Conservation (phyloP, 1,284 basidiomycete species). For the Rhodotorula sp. region DNA sequence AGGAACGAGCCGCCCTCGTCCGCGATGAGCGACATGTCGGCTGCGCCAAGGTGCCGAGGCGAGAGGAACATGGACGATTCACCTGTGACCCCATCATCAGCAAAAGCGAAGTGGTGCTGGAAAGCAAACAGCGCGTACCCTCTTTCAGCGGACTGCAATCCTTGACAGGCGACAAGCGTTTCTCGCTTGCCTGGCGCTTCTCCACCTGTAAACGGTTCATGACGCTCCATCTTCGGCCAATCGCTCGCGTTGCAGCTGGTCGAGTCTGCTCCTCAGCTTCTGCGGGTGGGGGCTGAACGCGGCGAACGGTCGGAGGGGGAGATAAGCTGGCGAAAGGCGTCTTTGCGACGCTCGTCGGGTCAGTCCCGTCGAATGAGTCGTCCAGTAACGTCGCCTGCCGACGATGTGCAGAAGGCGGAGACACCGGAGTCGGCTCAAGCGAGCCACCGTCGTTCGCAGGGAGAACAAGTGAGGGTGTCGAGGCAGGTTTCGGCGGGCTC, state of each 20-base stretch:
- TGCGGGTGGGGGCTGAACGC: not conserved
- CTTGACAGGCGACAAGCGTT: slow-evolving; percentile 8
- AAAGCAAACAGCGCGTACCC: slow-evolving; percentile 1
- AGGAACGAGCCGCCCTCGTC: slow-evolving; percentile 30
- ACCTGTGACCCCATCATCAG: not conserved
- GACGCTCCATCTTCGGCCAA: slow-evolving; percentile 16
- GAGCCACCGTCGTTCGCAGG: not conserved
- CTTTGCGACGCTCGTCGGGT: not conserved
- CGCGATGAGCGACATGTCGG: slow-evolving; percentile 21
- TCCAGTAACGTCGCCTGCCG: slow-evolving; percentile 20
- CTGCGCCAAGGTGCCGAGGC: slow-evolving; percentile 3
- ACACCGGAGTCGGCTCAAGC: too few species aligned
- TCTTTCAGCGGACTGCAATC: slow-evolving; percentile 1
- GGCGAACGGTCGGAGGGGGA: not conserved
- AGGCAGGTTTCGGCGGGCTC: not conserved
- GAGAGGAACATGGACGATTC: slow-evolving; percentile 8
- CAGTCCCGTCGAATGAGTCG: slow-evolving; percentile 16
- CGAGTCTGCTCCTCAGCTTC: not conserved
- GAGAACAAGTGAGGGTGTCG: not conserved
- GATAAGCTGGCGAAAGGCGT: not conserved
- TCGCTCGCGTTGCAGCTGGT: not conserved
- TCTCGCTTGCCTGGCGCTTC: not conserved
- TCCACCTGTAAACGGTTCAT: slow-evolving; percentile 8
- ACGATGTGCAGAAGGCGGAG: not conserved
- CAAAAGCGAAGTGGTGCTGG: fast-evolving